Evolutionary conservation across 2,329 filamentous ascomycete species (phyloP).

Genomic region (Microthyrium microscopicum): DNA sequence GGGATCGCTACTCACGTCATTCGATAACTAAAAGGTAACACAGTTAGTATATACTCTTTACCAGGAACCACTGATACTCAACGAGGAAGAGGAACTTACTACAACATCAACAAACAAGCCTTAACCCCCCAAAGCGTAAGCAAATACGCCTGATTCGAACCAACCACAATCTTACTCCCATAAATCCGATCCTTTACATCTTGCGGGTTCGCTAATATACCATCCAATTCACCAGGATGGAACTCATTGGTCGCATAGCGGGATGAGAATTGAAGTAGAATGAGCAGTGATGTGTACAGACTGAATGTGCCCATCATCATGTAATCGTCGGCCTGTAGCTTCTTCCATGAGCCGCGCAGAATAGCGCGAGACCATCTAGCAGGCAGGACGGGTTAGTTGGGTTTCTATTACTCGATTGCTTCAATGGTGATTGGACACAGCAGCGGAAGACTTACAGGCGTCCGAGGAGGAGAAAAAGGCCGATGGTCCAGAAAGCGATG

Average conservation of each 20-base stretch:
- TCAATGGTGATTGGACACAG: background rate
- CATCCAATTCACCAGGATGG: conserved; percentile 4
- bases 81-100: conserved; percentile 1
- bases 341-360: conserved; percentile 6
- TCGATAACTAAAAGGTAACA: background rate
- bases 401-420: too few relatives aligned
- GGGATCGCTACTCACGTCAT: background rate
- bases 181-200: conserved; percentile 19
- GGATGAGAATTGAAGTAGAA: conserved; percentile 10
- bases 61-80: too few relatives aligned
- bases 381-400: too few relatives aligned
- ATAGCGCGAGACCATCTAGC: conserved; percentile 7
- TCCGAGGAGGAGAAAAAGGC: conserved; percentile 6
- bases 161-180: conserved; percentile 20
- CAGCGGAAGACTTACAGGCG: conserved; percentile 6
- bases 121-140: conserved; percentile 10
- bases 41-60: background rate
- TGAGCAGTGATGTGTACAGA: conserved; percentile 9
- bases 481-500: conserved; percentile 4
- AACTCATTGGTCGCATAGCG: conserved; percentile 10
- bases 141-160: conserved; percentile 16
- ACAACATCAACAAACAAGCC: conserved; percentile 1
- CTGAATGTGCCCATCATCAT: conserved; percentile 7
- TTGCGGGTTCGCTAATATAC: conserved; percentile 8
- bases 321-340: conserved; percentile 6